Conservation (phyloP, 352 stramenopile genomes). For the Globisporangium abappressorium region DNA sequence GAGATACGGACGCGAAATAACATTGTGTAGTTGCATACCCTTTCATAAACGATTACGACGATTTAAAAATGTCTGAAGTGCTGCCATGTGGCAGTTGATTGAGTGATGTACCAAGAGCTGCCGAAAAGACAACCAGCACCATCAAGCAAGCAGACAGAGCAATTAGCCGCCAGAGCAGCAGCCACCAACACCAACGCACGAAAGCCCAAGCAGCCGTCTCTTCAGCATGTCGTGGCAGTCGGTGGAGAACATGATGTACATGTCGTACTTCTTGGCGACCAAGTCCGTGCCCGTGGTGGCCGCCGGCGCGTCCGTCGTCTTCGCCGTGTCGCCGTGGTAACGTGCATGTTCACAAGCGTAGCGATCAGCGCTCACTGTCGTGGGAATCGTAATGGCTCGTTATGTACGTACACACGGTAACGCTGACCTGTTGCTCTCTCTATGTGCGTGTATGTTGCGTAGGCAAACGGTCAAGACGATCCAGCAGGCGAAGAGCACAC, state of each 20-base stretch:
- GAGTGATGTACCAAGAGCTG: not conserved
- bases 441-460: not conserved
- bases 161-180: not conserved
- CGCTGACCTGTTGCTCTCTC: not conserved
- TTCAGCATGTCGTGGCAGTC: slow-evolving; percentile 53
- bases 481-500: slow-evolving; percentile 55
- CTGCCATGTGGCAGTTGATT: slow-evolving; percentile 12
- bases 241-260: slow-evolving; percentile 59
- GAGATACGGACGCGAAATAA: too few species aligned
- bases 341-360: not conserved
- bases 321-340: slow-evolving; percentile 69
- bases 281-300: slow-evolving; percentile 65
- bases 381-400: not conserved
- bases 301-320: slow-evolving; percentile 58
- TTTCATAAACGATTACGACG: not conserved
- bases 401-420: not conserved
- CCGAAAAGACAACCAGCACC: not conserved
- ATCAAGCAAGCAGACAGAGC: not conserved
- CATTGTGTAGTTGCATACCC: not conserved
- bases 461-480: slow-evolving; percentile 69
- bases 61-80: not conserved
- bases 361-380: not conserved
- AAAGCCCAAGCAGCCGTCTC: not conserved
- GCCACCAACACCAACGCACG: not conserved
- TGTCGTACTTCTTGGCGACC: slow-evolving; percentile 62